Conservation (phyloP, 345 rosid genomes). For the Murraya paniculata region DNA sequence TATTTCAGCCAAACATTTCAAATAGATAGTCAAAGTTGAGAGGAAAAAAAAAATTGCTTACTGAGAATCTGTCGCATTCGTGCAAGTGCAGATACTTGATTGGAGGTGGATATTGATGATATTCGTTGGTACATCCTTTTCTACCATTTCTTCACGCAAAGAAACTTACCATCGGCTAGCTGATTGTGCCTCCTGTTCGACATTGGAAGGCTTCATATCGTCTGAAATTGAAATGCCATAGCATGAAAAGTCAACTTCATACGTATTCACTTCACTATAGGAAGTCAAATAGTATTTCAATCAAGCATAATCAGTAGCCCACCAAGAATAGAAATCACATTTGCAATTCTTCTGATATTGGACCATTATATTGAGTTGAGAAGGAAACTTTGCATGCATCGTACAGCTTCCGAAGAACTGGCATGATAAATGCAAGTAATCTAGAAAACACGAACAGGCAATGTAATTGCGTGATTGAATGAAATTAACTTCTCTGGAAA, state of each 20-base stretch:
- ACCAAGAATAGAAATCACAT: constrained; percentile 34
- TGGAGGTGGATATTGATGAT: constrained; percentile 46
- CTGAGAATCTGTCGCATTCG: constrained; percentile 91
- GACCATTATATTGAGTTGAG: constrained; percentile 23
- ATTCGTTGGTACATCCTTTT: not conserved
- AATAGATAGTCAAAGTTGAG: not conserved
- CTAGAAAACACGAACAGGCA: constrained; percentile 1
- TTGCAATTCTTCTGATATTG: constrained; percentile 35
- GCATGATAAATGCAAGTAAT: constrained; percentile 19
- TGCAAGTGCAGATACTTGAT: constrained; percentile 85
- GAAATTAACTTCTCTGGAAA: not conserved
- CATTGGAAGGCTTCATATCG: constrained; percentile 90
- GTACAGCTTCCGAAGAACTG: constrained; percentile 26
- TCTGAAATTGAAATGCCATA: constrained; percentile 63
- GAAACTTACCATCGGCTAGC: constrained; percentile 56
- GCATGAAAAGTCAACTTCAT: not conserved
- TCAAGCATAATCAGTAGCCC: not conserved
- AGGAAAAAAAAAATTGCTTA: constrained; percentile 29
- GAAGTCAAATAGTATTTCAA: not conserved
- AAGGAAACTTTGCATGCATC: constrained; percentile 39
- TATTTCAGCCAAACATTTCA: not conserved
- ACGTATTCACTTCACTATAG: not conserved
- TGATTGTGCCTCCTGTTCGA: constrained; percentile 84
- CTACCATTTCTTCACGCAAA: not conserved
- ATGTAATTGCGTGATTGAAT: not conserved